Conservation (phyloP, 805 yeast genomes). For the Candida endomychidarum region DNA sequence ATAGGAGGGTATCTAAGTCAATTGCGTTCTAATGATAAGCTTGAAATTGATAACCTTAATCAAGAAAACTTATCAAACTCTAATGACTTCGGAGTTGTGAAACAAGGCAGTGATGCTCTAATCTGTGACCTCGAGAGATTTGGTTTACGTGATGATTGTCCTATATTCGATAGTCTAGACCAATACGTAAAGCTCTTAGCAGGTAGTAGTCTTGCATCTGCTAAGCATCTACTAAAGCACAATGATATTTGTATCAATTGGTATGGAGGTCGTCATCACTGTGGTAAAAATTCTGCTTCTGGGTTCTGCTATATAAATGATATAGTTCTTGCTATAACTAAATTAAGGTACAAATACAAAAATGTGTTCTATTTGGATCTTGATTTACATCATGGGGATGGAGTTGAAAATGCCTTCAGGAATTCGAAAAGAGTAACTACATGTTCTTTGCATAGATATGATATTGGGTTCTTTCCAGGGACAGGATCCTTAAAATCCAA, state of each 20-base stretch:
- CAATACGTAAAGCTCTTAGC: constrained; percentile 51
- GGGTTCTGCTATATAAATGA: constrained; percentile 80
- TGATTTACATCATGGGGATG: constrained; percentile 82
- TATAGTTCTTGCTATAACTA: constrained; percentile 54
- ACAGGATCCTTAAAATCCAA: constrained; percentile 43
- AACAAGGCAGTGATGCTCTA: no score
- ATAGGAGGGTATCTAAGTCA: constrained; percentile 22
- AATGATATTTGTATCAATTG: constrained; percentile 55
- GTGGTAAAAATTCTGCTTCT: constrained; percentile 50
- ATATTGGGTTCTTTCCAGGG: constrained; percentile 72
- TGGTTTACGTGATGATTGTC: constrained; percentile 66
- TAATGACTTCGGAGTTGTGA: no score
- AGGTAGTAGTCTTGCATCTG: constrained; percentile 58
- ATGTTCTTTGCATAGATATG: constrained; percentile 63
- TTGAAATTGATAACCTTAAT: no score
- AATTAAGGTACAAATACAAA: constrained; percentile 46
- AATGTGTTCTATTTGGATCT: constrained; percentile 63
- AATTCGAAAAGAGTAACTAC: constrained; percentile 56
- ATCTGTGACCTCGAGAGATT: constrained; percentile 21
- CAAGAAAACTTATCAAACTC: no score
- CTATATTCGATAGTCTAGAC: constrained; percentile 52
- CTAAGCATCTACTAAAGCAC: constrained; percentile 29
- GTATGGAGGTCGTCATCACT: constrained; percentile 83
- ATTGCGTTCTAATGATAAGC: background rate
- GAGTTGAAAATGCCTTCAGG: constrained; percentile 66